Evolutionary conservation across 495 filamentous ascomycete species (phyloP), one percentile per base, ranked within the genome.

Genomic region (Penicillium pancosmium): DNA sequence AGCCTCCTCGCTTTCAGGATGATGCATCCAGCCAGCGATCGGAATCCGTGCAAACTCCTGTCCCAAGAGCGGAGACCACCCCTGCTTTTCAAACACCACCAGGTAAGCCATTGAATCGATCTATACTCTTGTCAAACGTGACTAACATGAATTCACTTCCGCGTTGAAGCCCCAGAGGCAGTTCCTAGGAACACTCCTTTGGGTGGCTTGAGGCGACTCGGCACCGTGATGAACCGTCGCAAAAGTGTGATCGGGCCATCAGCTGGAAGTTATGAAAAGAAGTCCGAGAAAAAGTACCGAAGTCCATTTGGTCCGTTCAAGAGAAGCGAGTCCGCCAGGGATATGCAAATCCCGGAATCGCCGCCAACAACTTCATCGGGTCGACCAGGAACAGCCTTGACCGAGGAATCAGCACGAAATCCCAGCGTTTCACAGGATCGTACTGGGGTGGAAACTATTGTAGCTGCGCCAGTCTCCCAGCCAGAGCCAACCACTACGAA

Each of bases 221-320:
- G 90, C 7, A 93, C 90, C n/a, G 90, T 93, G 70, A 84, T 93
- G 65, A 86, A 86, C 44, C 77, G 88, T 12, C 77, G 88, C 60
- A 78, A 78, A 65, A 80, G 79, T 43, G 64, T 79, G 43, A 75
- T 76, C 12, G 60, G 71, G 35, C 70, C 74, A 19, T 70, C 74
- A 35, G 66, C 67, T 15, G 62, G 64, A 52, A 59, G 58, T 18
- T 69, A 73, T 53, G 77, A 79, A 16, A 56, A 56, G 43, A 70
- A 70, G 50, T 65, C 79, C 46, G 82, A 85, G 7, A 85, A 83
- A 62, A 81, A 80, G 55, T 62, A 67, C 41, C 74, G 76, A 18
- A 73, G 71, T 49, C 75, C 76, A 19, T 82, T 86, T 61, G 63
- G 73, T 13, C 72, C 82, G 0, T 88, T 88, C 67, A 81, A 82